Evolutionary conservation across 495 filamentous ascomycete species (phyloP).

Genomic region (Symbiotaphrina buchneri): DNA sequence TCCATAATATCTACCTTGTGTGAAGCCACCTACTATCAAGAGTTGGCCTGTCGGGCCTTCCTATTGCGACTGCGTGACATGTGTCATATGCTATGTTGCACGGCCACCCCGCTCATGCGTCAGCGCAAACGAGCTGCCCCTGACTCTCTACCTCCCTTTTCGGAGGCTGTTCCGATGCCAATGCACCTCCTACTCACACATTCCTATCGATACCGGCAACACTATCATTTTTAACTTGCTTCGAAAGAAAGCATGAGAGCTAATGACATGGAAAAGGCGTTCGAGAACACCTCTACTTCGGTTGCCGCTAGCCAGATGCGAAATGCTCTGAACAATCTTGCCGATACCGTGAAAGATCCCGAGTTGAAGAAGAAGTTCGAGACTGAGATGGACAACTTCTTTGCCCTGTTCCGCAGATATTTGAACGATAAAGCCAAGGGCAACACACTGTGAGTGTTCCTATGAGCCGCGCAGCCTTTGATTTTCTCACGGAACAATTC

Average conservation of each 20-base stretch:
- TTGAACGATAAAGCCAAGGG: conserved; percentile 98
- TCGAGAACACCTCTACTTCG: conserved; percentile 96
- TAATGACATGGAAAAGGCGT: conserved; percentile 38
- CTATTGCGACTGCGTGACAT: too few relatives aligned
- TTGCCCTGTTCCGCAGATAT: conserved; percentile 90
- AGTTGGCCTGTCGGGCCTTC: too few relatives aligned
- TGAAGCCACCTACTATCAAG: too few relatives aligned
- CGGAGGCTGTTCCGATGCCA: neutral
- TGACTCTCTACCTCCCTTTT: neutral
- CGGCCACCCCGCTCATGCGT: too few relatives aligned
- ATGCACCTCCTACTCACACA: neutral
- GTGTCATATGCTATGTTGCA: too few relatives aligned
- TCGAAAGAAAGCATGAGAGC: too few relatives aligned
- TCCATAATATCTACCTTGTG: too few relatives aligned
- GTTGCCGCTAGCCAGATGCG: conserved; percentile 98
- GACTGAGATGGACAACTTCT: conserved; percentile 99
- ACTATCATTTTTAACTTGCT: too few relatives aligned
- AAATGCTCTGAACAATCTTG: conserved; percentile 81
- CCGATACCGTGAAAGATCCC: conserved; percentile 69
- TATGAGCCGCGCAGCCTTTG: neutral
- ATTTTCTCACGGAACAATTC: neutral
- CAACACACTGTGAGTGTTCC: conserved; percentile 42
- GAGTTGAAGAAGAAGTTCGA: conserved; percentile 82
- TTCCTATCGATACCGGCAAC: conserved; percentile 2
- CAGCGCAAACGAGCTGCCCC: too few relatives aligned